Conservation (phyloP, 1,284 basidiomycete genomes). For the Trichosporon sp. region DNA sequence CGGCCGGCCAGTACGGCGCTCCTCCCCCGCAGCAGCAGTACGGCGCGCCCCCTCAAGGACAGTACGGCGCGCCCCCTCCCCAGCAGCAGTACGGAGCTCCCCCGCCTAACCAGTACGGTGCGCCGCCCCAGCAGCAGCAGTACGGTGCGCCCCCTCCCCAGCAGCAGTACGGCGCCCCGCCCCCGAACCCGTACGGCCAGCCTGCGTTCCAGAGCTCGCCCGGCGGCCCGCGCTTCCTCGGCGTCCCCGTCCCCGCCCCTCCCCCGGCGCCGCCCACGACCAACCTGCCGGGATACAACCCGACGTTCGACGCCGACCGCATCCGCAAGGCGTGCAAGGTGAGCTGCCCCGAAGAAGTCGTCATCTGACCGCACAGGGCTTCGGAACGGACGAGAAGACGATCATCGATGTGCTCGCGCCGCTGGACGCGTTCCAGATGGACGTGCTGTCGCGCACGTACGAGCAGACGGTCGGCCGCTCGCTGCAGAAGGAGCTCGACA, state of each 20-base stretch:
- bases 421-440: conserved; percentile 48
- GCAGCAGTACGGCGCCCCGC: conserved; percentile 22
- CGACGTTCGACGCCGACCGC: conserved; percentile 47
- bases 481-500: conserved; percentile 46
- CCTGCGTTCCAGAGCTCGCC: conserved; percentile 2
- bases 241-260: conserved; percentile 42
- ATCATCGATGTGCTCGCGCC: conserved; percentile 45
- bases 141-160: conserved; percentile 20
- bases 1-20: conserved; percentile 14
- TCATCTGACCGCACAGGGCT: conserved; percentile 31
- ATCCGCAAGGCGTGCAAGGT: conserved; percentile 51
- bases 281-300: conserved; percentile 42
- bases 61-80: conserved; percentile 13
- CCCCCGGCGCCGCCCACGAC: conserved; percentile 41
- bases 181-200: conserved; percentile 11
- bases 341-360: background rate
- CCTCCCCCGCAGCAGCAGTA: conserved; percentile 16
- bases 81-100: conserved; percentile 19
- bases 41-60: conserved; percentile 14
- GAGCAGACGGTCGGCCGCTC: conserved; percentile 43
- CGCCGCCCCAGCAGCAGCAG: conserved; percentile 12
- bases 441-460: conserved; percentile 43
- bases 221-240: conserved; percentile 37
- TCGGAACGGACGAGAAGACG: conserved; percentile 48
- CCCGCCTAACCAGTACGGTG: conserved; percentile 11